Conservation (phyloP, 208 protist species). For the Leishmania martiniquensis region DNA sequence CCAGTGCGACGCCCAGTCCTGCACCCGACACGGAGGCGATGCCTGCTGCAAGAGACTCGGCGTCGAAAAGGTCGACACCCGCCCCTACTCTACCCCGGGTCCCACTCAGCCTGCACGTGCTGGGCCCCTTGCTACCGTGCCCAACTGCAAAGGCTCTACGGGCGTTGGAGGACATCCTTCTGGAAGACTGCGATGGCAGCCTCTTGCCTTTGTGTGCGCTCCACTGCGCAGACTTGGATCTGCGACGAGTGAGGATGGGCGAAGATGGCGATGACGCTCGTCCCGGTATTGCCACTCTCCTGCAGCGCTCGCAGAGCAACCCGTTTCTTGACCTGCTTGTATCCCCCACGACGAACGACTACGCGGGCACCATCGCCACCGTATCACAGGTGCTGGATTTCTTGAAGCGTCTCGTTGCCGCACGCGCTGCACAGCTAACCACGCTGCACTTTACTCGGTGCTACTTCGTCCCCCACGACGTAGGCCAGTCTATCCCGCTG, state of each 20-base stretch:
- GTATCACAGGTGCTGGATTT: constrained; percentile 45
- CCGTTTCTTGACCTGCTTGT: constrained; percentile 43
- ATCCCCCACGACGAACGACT: not conserved
- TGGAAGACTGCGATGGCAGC: constrained; percentile 62
- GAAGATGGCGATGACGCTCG: not conserved
- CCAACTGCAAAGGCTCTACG: constrained; percentile 41
- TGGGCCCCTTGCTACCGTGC: constrained; percentile 49
- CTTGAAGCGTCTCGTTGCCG: constrained; percentile 44
- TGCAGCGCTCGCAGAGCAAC: constrained; percentile 28
- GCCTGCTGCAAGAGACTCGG: not conserved
- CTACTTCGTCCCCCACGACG: constrained; percentile 45
- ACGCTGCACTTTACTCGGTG: constrained; percentile 59
- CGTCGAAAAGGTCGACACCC: not conserved
- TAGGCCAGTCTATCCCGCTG: constrained; percentile 37
- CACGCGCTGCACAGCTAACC: constrained; percentile 12
- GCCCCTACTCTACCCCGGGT: not conserved
- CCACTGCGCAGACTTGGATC: constrained; percentile 51
- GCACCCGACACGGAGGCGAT: not conserved
- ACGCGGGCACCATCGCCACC: not conserved
- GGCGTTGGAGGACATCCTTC: constrained; percentile 65
- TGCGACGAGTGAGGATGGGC: constrained; percentile 11
- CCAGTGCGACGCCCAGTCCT: not conserved
- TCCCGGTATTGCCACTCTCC: not conserved
- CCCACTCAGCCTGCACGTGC: constrained; percentile 37
- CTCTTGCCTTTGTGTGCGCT: constrained; percentile 38